Evolutionary conservation across 2,329 filamentous ascomycete genomes (phyloP), one percentile per base, ranked within the genome.

Genomic region (Diaporthe citrichinensis): DNA sequence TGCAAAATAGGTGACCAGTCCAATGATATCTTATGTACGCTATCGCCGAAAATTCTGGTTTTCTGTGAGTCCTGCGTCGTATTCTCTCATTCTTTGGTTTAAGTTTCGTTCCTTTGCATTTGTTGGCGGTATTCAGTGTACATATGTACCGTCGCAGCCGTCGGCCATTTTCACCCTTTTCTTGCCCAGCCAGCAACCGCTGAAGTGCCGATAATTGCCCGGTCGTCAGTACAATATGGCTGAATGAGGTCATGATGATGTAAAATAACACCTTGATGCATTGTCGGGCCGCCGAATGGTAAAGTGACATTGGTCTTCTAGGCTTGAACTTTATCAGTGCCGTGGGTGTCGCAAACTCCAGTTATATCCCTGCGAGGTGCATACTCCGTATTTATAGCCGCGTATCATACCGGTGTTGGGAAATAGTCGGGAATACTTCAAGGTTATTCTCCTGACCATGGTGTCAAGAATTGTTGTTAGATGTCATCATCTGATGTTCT

Each of bases 401-500:
- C 14, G 58, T 31, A 31, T 62, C 58, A 62, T n/a, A 62, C 36
- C 39, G 36, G 14, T n/a, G 23, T 25, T 2, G 25, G 58, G 12
- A 17, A 17, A 28, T 7, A 15, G 4, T 44, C 39, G 58, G 58
- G 15, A 44, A 62, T 44, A 62, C 12, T 31, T 17, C 34, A 20
- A 41, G 58, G n/a, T n/a, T 39, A 28, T 25, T 61, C 10, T 4
- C n/a, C 23, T 20, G 23, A 39, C 23, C 58, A 28, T 25, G n/a
- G 39, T 44, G 7, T 41, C 58, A 62, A 28, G 39, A 8, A 8
- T 8, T n/a, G 15, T 8, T 17, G 10, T 28, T 44, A 44, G n/a
- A 62, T 62, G 58, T 44, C 58, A 62, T 62, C 15, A 31, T 62
- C 58, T 44, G 58, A 62, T 62, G 58, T 62, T 62, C 0, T 62